phyloP scores from a whole-genome alignment of 345 rosid genomes.

The Gossypium turneri region DNA sequence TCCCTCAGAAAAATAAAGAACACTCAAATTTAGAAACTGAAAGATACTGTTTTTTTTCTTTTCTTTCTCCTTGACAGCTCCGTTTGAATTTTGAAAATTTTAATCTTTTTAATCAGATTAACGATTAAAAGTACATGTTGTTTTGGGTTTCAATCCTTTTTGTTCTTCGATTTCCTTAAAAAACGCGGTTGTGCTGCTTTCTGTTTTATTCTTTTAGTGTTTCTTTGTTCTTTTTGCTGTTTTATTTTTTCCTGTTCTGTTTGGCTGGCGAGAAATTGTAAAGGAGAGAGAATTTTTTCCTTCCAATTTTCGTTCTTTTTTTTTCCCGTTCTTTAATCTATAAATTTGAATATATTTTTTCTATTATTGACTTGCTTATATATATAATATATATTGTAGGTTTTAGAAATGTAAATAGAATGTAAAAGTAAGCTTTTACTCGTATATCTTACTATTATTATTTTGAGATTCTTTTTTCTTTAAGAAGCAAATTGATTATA shows the following conservation, averaged over 20 bases:
- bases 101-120: background rate
- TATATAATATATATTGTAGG: background rate
- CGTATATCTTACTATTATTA: background rate
- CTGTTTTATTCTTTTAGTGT: background rate
- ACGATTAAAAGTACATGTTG: background rate
- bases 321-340: background rate
- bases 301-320: background rate
- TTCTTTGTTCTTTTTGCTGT: background rate
- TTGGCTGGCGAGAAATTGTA: background rate
- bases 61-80: background rate
- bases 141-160: conserved; percentile 1
- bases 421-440: background rate
- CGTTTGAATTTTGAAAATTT: background rate
- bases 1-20: conserved; percentile 6
- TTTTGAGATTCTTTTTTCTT: background rate
- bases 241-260: background rate
- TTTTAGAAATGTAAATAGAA: background rate
- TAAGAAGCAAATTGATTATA: background rate
- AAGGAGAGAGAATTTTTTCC: background rate
- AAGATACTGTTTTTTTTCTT: conserved; percentile 9
- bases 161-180: background rate
- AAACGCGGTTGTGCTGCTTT: background rate
- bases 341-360: background rate
- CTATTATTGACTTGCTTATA: background rate
- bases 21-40: background rate